phyloP scores from a whole-genome alignment of 2,329 filamentous ascomycete genomes.

The Diaporthe longicolla region DNA sequence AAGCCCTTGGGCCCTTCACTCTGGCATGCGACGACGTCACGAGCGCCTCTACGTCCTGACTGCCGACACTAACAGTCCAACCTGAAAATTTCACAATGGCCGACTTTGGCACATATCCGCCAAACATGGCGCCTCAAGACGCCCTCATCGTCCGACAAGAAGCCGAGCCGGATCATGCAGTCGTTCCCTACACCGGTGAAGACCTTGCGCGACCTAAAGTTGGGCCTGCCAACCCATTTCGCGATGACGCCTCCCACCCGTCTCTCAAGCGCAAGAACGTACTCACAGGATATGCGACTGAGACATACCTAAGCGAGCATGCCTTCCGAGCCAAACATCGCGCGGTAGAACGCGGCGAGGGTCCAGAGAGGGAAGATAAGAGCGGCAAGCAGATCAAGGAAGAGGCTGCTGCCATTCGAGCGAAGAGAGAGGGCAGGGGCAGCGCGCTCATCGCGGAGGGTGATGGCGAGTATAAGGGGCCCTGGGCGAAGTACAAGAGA shows the following conservation, averaged over 20 bases:
- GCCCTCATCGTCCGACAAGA: conserved; percentile 72
- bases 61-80: conserved; percentile 39
- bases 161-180: conserved; percentile 70
- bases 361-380: conserved; percentile 69
- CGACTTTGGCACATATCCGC: conserved; percentile 74
- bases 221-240: conserved; percentile 83
- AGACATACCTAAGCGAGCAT: conserved; percentile 90
- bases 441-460: conserved; percentile 88
- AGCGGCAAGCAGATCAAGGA: conserved; percentile 75
- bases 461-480: conserved; percentile 89
- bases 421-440: conserved; percentile 88
- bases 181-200: conserved; percentile 78
- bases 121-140: conserved; percentile 76
- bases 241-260: conserved; percentile 64
- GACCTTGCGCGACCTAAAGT: conserved; percentile 75
- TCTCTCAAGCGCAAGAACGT: conserved; percentile 81
- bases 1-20: neutral
- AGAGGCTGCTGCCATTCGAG: conserved; percentile 74
- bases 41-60: neutral
- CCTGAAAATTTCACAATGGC: conserved; percentile 60
- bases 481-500: conserved; percentile 88
- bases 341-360: conserved; percentile 79
- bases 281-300: conserved; percentile 87
- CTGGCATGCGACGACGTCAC: neutral
- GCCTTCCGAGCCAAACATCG: conserved; percentile 91